Evolutionary conservation across 2,329 filamentous ascomycete species (phyloP).

Genomic region (Paracoccidioides lutzii): DNA sequence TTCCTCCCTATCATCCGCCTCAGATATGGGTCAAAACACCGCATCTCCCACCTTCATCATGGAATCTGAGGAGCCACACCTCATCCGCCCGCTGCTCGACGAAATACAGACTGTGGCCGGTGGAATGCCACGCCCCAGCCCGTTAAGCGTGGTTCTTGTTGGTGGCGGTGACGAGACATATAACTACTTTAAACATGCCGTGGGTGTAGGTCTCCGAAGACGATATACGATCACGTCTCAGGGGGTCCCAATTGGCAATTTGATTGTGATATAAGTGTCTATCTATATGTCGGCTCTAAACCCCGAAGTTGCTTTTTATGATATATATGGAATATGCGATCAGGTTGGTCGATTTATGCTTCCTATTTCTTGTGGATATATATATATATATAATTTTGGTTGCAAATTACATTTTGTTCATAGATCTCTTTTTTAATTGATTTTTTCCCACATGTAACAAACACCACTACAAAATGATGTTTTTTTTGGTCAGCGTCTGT

Average conservation of each 20-base stretch:
- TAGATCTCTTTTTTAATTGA: neutral
- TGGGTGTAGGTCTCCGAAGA: slow-evolving; percentile 60
- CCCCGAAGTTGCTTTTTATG: neutral
- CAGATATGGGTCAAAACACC: slow-evolving; percentile 12
- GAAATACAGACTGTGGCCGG: slow-evolving; percentile 56
- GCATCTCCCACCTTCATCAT: slow-evolving; percentile 18
- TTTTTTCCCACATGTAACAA: neutral
- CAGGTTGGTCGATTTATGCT: neutral
- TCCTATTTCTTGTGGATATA: neutral
- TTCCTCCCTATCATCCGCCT: neutral
- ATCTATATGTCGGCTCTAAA: neutral
- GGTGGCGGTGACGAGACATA: slow-evolving; percentile 57
- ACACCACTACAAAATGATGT: no score
- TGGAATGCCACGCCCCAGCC: slow-evolving; percentile 56
- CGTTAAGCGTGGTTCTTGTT: slow-evolving; percentile 74
- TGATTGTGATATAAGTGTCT: slow-evolving; percentile 43
- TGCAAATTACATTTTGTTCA: neutral
- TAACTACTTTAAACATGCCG: slow-evolving; percentile 48
- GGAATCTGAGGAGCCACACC: slow-evolving; percentile 23
- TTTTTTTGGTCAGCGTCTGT: no score
- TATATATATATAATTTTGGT: neutral
- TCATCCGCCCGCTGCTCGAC: slow-evolving; percentile 61
- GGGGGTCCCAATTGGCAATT: slow-evolving; percentile 64
- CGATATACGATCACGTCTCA: slow-evolving; percentile 71
- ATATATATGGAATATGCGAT: neutral